Conservation (phyloP, 805 yeast species). For the Candida ponderosae region DNA sequence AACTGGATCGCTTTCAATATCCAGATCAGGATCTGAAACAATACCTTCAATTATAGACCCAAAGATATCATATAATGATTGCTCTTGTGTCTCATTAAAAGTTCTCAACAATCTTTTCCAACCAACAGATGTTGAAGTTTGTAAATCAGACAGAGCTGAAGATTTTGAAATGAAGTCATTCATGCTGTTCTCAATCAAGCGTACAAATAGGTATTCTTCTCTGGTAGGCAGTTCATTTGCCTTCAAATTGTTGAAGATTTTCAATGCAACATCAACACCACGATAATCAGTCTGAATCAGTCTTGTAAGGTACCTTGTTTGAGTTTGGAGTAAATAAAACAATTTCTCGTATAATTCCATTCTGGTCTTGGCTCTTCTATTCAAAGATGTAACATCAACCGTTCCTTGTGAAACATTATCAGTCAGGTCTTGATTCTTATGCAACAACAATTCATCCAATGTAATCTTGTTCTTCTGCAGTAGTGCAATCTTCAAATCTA, state of each 20-base stretch:
- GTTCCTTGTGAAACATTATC: constrained; percentile 3
- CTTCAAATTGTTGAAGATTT: constrained; percentile 17
- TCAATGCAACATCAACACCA: constrained; percentile 19
- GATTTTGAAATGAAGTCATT: constrained; percentile 28
- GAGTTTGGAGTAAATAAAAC: constrained; percentile 78
- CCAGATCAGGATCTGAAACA: constrained; percentile 29
- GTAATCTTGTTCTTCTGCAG: constrained; percentile 75
- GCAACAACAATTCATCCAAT: constrained; percentile 53
- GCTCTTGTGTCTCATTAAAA: constrained; percentile 31
- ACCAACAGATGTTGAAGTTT: constrained; percentile 15
- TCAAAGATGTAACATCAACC: constrained; percentile 19
- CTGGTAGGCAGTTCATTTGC: constrained; percentile 19
- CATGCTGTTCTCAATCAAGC: constrained; percentile 19
- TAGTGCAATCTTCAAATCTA: constrained; percentile 71
- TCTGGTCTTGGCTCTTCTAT: constrained; percentile 34
- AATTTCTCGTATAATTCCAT: constrained; percentile 68
- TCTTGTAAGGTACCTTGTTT: constrained; percentile 61
- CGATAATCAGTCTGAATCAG: constrained; percentile 33
- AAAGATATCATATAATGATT: constrained; percentile 24
- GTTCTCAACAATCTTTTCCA: constrained; percentile 36
- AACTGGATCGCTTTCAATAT: constrained; percentile 77
- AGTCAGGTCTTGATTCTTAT: constrained; percentile 25
- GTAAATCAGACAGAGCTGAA: constrained; percentile 20
- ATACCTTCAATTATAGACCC: constrained; percentile 29
- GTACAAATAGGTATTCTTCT: constrained; percentile 18